A percentile compares a stretch with the other conserved stretches of the same genome.
phyloP scores from a whole-genome alignment of 2,329 filamentous ascomycete species.

The Pezicula rhizophila region DNA sequence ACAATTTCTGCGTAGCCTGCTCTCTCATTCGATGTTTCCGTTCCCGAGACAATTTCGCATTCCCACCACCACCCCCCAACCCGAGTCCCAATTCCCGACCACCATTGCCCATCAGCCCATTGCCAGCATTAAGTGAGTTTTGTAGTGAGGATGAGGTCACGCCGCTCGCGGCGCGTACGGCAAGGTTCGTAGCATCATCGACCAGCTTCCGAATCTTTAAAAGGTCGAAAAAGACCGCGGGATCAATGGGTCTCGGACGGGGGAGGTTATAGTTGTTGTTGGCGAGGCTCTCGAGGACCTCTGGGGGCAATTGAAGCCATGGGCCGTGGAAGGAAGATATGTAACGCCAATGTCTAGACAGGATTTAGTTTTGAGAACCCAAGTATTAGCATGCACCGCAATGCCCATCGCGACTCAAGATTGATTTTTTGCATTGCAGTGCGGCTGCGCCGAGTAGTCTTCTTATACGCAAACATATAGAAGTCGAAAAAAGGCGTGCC shows the following conservation, averaged over 20 bases:
- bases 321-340: constrained; percentile 79
- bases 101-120: constrained; percentile 40
- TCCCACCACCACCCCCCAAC: constrained; percentile 47
- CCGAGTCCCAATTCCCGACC: constrained; percentile 51
- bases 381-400: constrained; percentile 6
- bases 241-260: constrained; percentile 70
- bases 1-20: constrained; percentile 71
- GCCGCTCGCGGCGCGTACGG: constrained; percentile 71
- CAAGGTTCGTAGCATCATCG: constrained; percentile 72
- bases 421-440: background rate
- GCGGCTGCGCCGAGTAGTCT: background rate
- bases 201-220: constrained; percentile 76
- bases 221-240: constrained; percentile 75
- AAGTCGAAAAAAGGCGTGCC: background rate
- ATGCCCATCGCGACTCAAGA: background rate
- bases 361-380: too few relatives aligned
- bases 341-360: constrained; percentile 66
- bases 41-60: constrained; percentile 66
- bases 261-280: constrained; percentile 75
- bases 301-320: constrained; percentile 74
- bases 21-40: constrained; percentile 74
- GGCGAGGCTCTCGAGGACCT: constrained; percentile 72
- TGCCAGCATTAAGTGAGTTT: constrained; percentile 44
- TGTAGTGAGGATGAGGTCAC: constrained; percentile 59
- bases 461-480: too few relatives aligned